Percentiles rank a stretch among this genome's conserved stretches.
phyloP scores from a whole-genome alignment of 192 early-diverging fungal genomes.

The Backusella mclennaniae region DNA sequence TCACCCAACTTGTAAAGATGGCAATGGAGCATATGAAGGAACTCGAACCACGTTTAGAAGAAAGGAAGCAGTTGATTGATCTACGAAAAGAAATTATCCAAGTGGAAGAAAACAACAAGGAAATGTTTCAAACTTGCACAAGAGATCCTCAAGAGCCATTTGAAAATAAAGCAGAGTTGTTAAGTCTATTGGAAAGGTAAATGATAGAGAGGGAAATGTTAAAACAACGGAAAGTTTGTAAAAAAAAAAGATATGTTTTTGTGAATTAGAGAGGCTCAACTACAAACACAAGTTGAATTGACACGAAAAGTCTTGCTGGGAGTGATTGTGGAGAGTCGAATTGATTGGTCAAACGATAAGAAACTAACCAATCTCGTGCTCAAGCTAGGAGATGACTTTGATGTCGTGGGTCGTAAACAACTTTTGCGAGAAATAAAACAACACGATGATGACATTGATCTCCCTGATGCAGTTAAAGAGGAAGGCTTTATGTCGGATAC shows the following conservation, averaged over 20 bases:
- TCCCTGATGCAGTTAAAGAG: not conserved
- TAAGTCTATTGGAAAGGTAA: not conserved
- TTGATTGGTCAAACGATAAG: constrained; percentile 42
- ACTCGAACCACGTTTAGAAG: not conserved
- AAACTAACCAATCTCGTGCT: constrained; percentile 39
- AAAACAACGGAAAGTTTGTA: not conserved
- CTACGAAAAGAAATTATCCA: not conserved
- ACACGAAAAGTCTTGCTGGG: not conserved
- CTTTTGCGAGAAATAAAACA: not conserved
- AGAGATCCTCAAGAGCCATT: not conserved
- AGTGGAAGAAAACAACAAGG: not conserved
- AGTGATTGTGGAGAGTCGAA: constrained; percentile 42
- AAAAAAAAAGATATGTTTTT: not conserved
- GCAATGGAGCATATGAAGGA: not conserved
- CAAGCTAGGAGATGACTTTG: constrained; percentile 25
- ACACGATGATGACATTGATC: not conserved
- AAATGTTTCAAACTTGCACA: not conserved
- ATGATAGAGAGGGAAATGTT: not conserved
- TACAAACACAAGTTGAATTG: not conserved
- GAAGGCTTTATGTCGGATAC: not conserved
- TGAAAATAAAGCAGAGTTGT: not conserved
- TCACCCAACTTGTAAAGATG: not conserved
- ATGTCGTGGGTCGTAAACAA: not conserved
- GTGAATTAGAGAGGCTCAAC: not conserved
- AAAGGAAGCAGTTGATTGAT: not conserved